phyloP scores from a whole-genome alignment of 179 eudicot genomes.

The Monotropa hypopitys region DNA sequence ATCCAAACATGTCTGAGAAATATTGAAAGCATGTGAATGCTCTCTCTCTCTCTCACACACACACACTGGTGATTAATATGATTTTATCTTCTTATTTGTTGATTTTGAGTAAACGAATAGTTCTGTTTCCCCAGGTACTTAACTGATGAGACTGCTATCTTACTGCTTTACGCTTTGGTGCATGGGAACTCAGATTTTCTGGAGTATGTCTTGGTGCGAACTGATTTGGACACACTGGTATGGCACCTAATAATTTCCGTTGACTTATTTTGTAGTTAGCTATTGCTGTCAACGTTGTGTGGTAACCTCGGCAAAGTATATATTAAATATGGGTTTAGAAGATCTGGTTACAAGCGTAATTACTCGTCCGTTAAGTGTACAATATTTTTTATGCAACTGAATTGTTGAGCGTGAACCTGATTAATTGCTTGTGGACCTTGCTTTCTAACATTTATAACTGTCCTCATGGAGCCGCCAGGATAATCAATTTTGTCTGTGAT shows the following conservation, averaged over 20 bases:
- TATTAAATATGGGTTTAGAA: background rate
- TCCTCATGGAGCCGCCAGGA: background rate
- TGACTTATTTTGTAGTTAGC: background rate
- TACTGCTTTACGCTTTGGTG: constrained; percentile 74
- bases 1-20: background rate
- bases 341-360: background rate
- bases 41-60: background rate
- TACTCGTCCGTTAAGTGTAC: background rate
- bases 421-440: background rate
- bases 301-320: background rate
- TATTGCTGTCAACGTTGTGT: background rate
- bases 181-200: constrained; percentile 85
- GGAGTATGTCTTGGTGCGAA: constrained; percentile 95
- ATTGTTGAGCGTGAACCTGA: background rate
- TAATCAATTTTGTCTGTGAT: background rate
- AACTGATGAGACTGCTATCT: constrained; percentile 64
- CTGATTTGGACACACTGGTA: constrained; percentile 96
- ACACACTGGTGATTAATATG: background rate
- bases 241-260: constrained; percentile 6
- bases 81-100: background rate
- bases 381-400: background rate
- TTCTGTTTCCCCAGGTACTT: constrained; percentile 43
- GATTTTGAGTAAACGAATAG: background rate
- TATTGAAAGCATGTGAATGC: background rate
- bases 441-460: background rate